Percentiles rank a stretch among this genome's conserved stretches.
These are phyloP conservation scores for Lachnellula subtilissima DNA, from an alignment of 2,329 filamentous ascomycete genomes.

Conservation along the genomic window DNA sequence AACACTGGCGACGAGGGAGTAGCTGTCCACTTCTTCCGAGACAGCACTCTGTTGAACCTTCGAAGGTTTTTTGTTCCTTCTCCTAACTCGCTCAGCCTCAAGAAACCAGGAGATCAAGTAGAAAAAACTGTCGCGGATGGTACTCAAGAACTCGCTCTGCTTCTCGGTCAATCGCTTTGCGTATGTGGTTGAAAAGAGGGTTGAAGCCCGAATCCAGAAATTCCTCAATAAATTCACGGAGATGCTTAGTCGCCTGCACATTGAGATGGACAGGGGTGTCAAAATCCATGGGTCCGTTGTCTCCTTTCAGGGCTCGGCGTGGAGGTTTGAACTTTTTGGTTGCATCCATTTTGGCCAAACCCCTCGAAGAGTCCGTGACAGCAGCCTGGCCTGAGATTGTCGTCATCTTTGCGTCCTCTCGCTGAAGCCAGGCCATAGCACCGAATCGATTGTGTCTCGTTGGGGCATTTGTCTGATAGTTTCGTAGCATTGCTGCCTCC, in stretches of 20 bases:
- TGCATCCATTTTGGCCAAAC: slow-evolving; percentile 83
- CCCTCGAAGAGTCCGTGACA: slow-evolving; percentile 65
- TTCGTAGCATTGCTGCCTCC: slow-evolving; percentile 76
- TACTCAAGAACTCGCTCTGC: slow-evolving; percentile 72
- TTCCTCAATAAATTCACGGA: slow-evolving; percentile 81
- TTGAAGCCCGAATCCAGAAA: slow-evolving; percentile 96
- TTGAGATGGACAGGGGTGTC: slow-evolving; percentile 69
- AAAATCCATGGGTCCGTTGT: slow-evolving; percentile 67
- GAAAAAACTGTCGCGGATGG: slow-evolving; percentile 84
- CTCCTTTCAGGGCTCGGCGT: slow-evolving; percentile 54
- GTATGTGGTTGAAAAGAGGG: slow-evolving; percentile 76
- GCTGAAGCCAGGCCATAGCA: slow-evolving; percentile 94
- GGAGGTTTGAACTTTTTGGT: slow-evolving; percentile 88
- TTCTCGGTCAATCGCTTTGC: slow-evolving; percentile 87
- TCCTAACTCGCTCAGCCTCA: slow-evolving; percentile 72
- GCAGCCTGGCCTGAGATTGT: slow-evolving; percentile 87
- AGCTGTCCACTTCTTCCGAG: slow-evolving; percentile 62
- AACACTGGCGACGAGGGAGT: slow-evolving; percentile 81
- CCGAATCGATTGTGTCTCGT: slow-evolving; percentile 92
- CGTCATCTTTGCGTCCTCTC: slow-evolving; percentile 76
- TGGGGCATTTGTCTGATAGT: slow-evolving; percentile 71
- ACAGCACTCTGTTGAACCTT: slow-evolving; percentile 42
- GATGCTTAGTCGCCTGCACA: slow-evolving; percentile 65
- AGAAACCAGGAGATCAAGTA: slow-evolving; percentile 93
- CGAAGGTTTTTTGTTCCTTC: slow-evolving; percentile 53